Base-by-base conservation (phyloP, 179 eudicot species). In the Corrigiola litoralis region DNA sequence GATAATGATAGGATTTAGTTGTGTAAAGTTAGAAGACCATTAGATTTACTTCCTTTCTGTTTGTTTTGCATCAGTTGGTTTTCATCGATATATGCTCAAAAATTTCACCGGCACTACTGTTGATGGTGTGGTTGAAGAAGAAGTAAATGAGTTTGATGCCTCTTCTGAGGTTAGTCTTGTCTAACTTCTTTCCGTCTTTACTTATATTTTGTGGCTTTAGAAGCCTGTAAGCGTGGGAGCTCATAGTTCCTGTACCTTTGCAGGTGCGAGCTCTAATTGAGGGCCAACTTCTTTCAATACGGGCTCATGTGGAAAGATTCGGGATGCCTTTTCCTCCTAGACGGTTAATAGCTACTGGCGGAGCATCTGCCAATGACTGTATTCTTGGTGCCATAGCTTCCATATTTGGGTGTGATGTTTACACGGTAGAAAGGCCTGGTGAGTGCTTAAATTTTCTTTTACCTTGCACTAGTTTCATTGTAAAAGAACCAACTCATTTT, bases 291-390 rank as follows among this genome's bases (percentile, higher is more conserved):
- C 85, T 92, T 28, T 87, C 95, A 14, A 84, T 82, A 81, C 70
- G 96, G 78, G 96, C 86, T 64, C 98, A 90, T 58, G 81, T 89
- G 44, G 92, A 87, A 66, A 81, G 92, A 69, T 85, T 82, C 21
- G 98, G 98, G 33, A 87, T 92, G 96, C 96, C 96, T 55, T 87
- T 86, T 58, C 96, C 98, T 53, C 97, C 97, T 0, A 90, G 78
- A 52, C 82, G 97, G 53, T 82, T 90, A 59, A 92, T 92, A 66
- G 98, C 97, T 24, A 92, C 98, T 20, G 95, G 98, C 41, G 98
- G 98, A 56, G 98, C 98, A 55, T 92, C 97, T 16, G 83, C 91
- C 58, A 90, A 90, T 70, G 74, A 74, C 54, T 70, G 73, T 74
- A 87, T 94, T 79, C 83, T 94, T 38, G 80, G 63, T 46, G 44